Percentiles rank a stretch among this genome's conserved stretches.
Conservation (phyloP, 768 basidiomycete genomes). For the Boletus pseudo-olivaceus region DNA sequence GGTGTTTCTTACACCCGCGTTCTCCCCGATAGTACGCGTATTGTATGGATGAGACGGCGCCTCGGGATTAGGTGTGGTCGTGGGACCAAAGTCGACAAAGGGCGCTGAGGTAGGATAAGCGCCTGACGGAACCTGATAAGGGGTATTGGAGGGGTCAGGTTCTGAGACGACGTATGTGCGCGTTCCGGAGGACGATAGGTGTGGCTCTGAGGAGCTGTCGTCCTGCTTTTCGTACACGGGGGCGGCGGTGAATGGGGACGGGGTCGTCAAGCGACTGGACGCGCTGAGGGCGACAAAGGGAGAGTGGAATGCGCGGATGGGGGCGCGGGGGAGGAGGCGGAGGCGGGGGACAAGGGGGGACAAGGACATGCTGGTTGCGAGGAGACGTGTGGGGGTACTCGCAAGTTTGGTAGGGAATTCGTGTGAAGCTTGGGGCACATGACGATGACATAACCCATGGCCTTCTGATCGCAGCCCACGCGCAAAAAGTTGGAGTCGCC, state of each 20-base stretch:
- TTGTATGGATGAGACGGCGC: constrained; percentile 36
- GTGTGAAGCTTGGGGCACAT: constrained; percentile 26
- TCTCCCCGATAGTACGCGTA: constrained; percentile 42
- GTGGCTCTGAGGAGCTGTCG: constrained; percentile 49
- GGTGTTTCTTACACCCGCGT: constrained; percentile 41
- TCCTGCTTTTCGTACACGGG: constrained; percentile 59
- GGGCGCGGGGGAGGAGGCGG: constrained; percentile 5
- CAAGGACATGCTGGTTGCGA: constrained; percentile 27
- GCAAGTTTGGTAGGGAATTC: not conserved
- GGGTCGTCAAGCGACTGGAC: constrained; percentile 32
- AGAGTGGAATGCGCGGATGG: constrained; percentile 57
- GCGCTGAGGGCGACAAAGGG: constrained; percentile 54
- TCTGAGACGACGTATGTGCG: constrained; percentile 73
- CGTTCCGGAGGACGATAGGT: constrained; percentile 41
- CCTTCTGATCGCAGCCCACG: not conserved
- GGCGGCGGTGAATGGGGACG: constrained; percentile 30
- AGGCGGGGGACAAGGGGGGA: constrained; percentile 1
- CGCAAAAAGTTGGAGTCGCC: not conserved
- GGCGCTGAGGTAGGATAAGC: constrained; percentile 55
- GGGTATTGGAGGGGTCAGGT: constrained; percentile 58
- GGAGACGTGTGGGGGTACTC: constrained; percentile 4
- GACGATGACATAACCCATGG: constrained; percentile 27
- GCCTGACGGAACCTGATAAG: constrained; percentile 70
- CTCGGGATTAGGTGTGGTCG: constrained; percentile 38
- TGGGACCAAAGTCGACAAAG: constrained; percentile 40